Percentiles rank a stretch among this genome's conserved stretches.
Conservation (phyloP, 2,329 filamentous ascomycete species). For the Verticillium zaregamsianum region DNA sequence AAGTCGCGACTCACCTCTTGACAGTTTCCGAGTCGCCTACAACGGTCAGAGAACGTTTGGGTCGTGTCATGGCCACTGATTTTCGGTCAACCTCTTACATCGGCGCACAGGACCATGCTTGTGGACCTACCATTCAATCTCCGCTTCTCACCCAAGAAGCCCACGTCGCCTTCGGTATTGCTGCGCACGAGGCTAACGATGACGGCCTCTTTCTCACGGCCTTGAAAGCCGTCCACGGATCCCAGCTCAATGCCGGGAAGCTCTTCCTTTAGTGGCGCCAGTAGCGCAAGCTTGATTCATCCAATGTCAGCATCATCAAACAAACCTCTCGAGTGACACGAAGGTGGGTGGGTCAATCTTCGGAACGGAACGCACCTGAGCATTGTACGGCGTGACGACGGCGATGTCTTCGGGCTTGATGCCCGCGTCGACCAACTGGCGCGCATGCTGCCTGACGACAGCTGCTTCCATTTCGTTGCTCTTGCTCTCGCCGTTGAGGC, state of each 20-base stretch:
- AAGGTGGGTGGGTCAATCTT: too few relatives aligned
- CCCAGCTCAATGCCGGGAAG: slow-evolving; percentile 90
- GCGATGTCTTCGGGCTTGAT: slow-evolving; percentile 82
- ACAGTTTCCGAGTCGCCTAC: slow-evolving; percentile 95
- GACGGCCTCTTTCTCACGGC: slow-evolving; percentile 93
- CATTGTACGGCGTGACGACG: slow-evolving; percentile 94
- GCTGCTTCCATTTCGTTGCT: slow-evolving; percentile 88
- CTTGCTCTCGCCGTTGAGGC: slow-evolving; percentile 61
- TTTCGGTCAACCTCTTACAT: slow-evolving; percentile 20
- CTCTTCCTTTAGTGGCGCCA: slow-evolving; percentile 74
- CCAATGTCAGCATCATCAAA: slow-evolving; percentile 15
- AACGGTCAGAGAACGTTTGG: slow-evolving; percentile 83
- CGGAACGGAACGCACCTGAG: slow-evolving; percentile 53
- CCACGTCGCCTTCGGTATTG: slow-evolving; percentile 81
- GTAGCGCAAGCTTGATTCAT: slow-evolving; percentile 60
- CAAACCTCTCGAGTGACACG: neutral
- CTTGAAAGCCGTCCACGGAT: slow-evolving; percentile 95
- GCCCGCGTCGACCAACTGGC: slow-evolving; percentile 71
- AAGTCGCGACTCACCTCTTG: slow-evolving; percentile 65
- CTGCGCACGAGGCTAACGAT: slow-evolving; percentile 92
- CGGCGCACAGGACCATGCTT: neutral
- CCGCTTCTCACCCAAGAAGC: slow-evolving; percentile 88
- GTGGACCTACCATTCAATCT: slow-evolving; percentile 74
- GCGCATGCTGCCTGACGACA: slow-evolving; percentile 75
- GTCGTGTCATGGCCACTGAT: slow-evolving; percentile 97